Conservation (phyloP, 805 yeast genomes). For the Teunomyces barrocoloradensis region DNA sequence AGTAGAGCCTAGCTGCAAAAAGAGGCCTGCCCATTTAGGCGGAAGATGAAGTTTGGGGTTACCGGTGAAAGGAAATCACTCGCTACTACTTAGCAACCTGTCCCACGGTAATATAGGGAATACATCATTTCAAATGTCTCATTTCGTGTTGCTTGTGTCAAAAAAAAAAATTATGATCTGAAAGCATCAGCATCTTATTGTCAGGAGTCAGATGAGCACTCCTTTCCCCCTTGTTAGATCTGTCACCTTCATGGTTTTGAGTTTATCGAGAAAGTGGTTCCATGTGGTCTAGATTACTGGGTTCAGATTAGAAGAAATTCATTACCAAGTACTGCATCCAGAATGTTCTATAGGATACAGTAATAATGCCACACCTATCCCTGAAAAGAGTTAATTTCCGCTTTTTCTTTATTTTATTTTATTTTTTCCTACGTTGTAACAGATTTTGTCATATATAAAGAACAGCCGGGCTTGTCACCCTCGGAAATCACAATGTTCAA, state of each 20-base stretch:
- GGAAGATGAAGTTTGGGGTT: background rate
- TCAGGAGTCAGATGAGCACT: background rate
- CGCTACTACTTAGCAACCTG: too few relatives aligned
- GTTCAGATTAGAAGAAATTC: background rate
- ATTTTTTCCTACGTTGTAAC: background rate
- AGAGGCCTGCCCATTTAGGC: background rate
- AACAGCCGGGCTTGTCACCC: background rate
- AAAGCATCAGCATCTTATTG: background rate
- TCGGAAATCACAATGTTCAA: background rate
- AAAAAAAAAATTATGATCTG: background rate
- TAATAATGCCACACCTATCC: background rate
- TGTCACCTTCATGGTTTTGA: background rate
- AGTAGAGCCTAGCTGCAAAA: conserved; percentile 1
- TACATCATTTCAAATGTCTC: too few relatives aligned
- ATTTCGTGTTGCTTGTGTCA: too few relatives aligned
- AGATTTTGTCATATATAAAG: background rate
- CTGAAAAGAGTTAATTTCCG: background rate
- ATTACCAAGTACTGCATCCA: background rate
- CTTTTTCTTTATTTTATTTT: background rate
- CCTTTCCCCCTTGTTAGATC: background rate
- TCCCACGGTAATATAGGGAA: too few relatives aligned
- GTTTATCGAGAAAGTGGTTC: background rate
- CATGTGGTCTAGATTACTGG: background rate
- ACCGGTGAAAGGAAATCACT: too few relatives aligned
- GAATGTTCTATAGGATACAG: background rate